Evolutionary conservation across 2,329 filamentous ascomycete genomes (phyloP), one percentile per base, ranked within the genome.

Genomic region (Curvularia verruculosa): DNA sequence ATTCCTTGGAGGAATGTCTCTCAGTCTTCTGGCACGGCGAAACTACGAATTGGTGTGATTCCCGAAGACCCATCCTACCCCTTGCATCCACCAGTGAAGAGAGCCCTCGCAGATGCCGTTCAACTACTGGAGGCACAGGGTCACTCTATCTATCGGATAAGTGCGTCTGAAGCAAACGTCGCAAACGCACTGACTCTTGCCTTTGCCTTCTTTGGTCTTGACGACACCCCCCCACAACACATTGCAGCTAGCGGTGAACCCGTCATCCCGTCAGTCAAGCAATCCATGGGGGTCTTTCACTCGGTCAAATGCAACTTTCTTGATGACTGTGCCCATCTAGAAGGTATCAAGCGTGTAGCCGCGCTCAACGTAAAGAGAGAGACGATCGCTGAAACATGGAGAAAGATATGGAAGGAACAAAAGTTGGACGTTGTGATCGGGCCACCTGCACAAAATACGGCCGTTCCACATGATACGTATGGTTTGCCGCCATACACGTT

Each of bases 401-500:
- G 49, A 15, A 19, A 19, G 6, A 34, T 56, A 2, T 56, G 54
- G 54, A 47, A 43, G 18, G 23, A 56, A 8, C 28, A 56, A 10
- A 53, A n/a, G 19, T 31, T 53, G 8, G 54, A 56, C 24, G 54
- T 23, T 1, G 49, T 53, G 3, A 56, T 56, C 18, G 49, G 49
- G 15, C 54, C 54, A 8, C 23, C 44, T 9, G 54, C 54, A 5
- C 49, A 56, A 37, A 36, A 49, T 18, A 56, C 49, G 12, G 54
- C 54, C 3, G 37, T 56, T 19, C 41, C 36, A n/a, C 54, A 56
- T 15, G 54, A 53, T 12, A 56, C 54, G 1, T 56, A 52, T 21
- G 54, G 54, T 3, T 12, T 56, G 9, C 54, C 54, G 13, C 54
- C 54, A 34, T 56, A 56, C n/a, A 56, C 54, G 9, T 37, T 56